phyloP scores from a whole-genome alignment of 306 rosid genomes.

The Quercus wislizeni region DNA sequence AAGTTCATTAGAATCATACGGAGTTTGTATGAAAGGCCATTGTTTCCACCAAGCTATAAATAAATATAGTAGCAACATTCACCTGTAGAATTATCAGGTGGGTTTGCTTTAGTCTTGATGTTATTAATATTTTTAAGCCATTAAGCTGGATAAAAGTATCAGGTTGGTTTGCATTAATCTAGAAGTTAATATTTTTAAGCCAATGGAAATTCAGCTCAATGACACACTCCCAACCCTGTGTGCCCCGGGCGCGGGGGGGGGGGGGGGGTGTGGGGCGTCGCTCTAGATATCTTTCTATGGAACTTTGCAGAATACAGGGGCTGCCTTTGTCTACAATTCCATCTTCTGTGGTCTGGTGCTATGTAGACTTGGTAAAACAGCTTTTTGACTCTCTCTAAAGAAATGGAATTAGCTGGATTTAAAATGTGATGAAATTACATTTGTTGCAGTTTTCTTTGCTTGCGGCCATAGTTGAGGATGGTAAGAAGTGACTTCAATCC shows the following conservation, averaged over 20 bases:
- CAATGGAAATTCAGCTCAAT: no score
- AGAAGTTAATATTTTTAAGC: no score
- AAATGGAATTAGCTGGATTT: conserved; percentile 33
- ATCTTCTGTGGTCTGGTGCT: conserved; percentile 52
- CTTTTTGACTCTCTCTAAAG: conserved; percentile 27
- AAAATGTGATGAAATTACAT: conserved; percentile 33
- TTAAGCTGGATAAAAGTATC: no score
- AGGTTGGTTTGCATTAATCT: no score
- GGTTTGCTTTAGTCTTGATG: no score
- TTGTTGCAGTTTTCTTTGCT: conserved; percentile 43
- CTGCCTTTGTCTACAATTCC: conserved; percentile 36
- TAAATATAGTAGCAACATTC: no score
- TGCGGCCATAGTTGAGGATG: conserved; percentile 45
- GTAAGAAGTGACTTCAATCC: conserved; percentile 37
- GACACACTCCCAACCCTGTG: conserved; percentile 16
- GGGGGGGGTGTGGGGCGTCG: neutral
- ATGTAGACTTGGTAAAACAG: conserved; percentile 40
- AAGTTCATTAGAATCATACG: no score
- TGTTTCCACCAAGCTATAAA: no score
- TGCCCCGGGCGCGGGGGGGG: conserved; percentile 24
- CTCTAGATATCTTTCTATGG: conserved; percentile 35
- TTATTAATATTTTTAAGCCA: no score
- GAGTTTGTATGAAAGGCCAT: no score
- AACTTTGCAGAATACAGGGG: conserved; percentile 24
- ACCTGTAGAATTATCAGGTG: no score